Conservation (phyloP, 1,139 yeast genomes). For the Taphrina communis region DNA sequence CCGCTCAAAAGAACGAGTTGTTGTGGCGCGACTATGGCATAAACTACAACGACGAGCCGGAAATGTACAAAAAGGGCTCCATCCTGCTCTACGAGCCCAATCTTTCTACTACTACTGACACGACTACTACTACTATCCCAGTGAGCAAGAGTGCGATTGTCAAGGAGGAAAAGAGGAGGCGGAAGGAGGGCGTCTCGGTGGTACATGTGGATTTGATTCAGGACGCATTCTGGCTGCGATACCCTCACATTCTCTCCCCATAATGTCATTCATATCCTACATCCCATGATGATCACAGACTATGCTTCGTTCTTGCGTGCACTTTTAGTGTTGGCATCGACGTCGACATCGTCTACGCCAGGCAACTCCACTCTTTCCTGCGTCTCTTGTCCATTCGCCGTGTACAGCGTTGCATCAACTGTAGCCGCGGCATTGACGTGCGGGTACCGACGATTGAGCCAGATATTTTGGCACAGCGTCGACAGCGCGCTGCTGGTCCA, state of each 20-base stretch:
- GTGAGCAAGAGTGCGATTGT: constrained; percentile 43
- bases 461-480: constrained; percentile 19
- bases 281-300: too few species aligned
- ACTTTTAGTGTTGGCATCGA: background rate
- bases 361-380: constrained; percentile 22
- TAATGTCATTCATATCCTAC: background rate
- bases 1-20: constrained; percentile 87
- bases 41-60: constrained; percentile 89
- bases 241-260: background rate
- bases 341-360: constrained; percentile 4
- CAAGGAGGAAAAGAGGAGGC: constrained; percentile 59
- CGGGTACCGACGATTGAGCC: constrained; percentile 11
- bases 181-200: constrained; percentile 58
- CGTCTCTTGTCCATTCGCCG: background rate
- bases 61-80: constrained; percentile 86
- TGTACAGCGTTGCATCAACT: background rate
- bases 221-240: constrained; percentile 61
- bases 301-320: background rate
- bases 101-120: background rate
- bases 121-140: background rate
- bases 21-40: constrained; percentile 76
- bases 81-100: constrained; percentile 52
- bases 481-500: constrained; percentile 28
- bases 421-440: background rate
- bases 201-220: constrained; percentile 66